These are phyloP conservation scores for Hemileccinum impolitum DNA, from an alignment of 768 basidiomycete species.

Conservation along the genomic window DNA sequence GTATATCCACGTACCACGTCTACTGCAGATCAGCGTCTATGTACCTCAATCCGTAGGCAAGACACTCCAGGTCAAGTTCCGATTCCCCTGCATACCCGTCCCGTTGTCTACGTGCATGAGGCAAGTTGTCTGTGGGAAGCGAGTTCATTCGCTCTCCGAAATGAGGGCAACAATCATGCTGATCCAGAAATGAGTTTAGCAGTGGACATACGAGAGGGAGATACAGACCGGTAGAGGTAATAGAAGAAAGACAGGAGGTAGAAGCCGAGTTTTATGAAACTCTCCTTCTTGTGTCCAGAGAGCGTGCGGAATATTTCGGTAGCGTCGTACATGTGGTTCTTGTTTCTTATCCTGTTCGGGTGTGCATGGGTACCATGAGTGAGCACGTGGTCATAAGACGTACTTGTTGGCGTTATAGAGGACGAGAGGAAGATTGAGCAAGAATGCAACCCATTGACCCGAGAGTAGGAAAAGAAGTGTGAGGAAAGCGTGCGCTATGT, in stretches of 20 bases:
- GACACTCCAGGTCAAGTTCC: conserved; percentile 4
- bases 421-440: conserved; percentile 86
- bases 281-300: conserved; percentile 92
- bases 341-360: conserved; percentile 74
- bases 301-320: conserved; percentile 98
- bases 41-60: conserved; percentile 7
- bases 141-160: conserved; percentile 62
- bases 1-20: conserved; percentile 12
- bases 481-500: conserved; percentile 91
- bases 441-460: conserved; percentile 93
- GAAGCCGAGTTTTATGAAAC: conserved; percentile 92
- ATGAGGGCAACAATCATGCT: conserved; percentile 90
- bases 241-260: conserved; percentile 91
- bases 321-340: conserved; percentile 98
- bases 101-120: not conserved
- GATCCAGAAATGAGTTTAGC: not conserved
- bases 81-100: conserved; percentile 1
- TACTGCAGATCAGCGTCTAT: conserved; percentile 18
- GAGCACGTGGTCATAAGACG: conserved; percentile 28
- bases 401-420: conserved; percentile 94
- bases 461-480: conserved; percentile 86
- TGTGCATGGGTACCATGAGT: not conserved
- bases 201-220: not conserved
- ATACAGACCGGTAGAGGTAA: conserved; percentile 80
- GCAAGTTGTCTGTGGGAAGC: not conserved